Base-by-base conservation (phyloP, 805 yeast species). In the Nakazawaea peltata region DNA sequence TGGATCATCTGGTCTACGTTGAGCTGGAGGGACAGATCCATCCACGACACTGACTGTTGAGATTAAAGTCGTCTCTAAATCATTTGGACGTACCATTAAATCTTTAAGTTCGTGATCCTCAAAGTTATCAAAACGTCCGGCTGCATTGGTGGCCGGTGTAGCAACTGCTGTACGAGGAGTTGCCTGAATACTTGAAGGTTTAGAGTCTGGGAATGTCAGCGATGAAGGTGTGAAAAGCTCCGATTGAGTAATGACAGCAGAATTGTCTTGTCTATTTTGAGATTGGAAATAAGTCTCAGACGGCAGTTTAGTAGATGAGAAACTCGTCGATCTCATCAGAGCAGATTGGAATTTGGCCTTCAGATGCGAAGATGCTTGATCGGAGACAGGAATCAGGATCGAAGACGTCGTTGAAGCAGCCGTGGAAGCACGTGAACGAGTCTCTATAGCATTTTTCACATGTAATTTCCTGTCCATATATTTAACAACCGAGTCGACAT, bases 1-100 rank as follows among this genome's bases (percentile, higher is more conserved):
- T 13, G 81, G 77, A 28, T 79, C 86, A 26, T 74, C 81, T 1
- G 61, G 45, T 43, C 67, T 66, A 30, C 24, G 28, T 21, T 28
- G 22, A 5, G 18, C 29, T 19, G 28, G 30, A 3, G 34, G 23
- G 6, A 9, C 15, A 5, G 41, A 19, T 4, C 30, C 33, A 19
- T 37, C 40, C 5, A 37, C 26, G 8, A 37, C 41, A 21, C 41
- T 37, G 10, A 37, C 31, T 10, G 33, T 37, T 4, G 34, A 10
- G 13, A 37, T 23, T 16, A 37, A 30, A 6, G 41, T 37, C 6
- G 37, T 37, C 6, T 19, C 27, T 10, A 37, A 26, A 22, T 37
- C 41, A 11, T 25, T 22, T 3, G 41, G 41, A 19, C 33, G 36
- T 15, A 37, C 41, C 41, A 37, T 37, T 4, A 37, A 18, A 9